Evolutionary conservation across 2,329 filamentous ascomycete genomes (phyloP).

Genomic region (Zalaria sp.): DNA sequence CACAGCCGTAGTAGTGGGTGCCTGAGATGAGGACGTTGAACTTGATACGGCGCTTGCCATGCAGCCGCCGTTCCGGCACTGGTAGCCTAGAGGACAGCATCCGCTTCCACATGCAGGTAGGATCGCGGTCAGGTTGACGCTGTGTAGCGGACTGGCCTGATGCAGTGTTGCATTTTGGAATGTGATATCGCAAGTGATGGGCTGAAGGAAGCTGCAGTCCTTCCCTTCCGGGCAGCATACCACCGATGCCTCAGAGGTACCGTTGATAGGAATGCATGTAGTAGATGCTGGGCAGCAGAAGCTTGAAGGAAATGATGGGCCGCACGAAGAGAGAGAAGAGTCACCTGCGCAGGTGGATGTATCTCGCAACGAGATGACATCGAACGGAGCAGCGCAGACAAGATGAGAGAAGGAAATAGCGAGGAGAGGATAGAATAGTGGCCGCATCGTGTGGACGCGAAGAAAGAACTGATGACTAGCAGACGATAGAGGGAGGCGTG

Average conservation of each 20-base stretch:
- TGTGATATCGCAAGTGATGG: constrained; percentile 50
- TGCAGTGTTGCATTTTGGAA: constrained; percentile 45
- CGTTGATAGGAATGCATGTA: constrained; percentile 43
- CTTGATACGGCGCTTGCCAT: constrained; percentile 33
- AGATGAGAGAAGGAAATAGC: too few species aligned
- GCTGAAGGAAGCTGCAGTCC: constrained; percentile 46
- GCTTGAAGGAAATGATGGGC: constrained; percentile 40
- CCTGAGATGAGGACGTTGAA: neutral
- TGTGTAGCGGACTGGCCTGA: constrained; percentile 50
- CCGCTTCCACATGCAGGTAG: constrained; percentile 42
- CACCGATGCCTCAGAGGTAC: constrained; percentile 52
- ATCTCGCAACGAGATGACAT: constrained; percentile 5
- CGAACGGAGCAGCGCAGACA: constrained; percentile 1
- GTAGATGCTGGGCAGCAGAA: constrained; percentile 51
- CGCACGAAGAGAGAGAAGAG: constrained; percentile 36
- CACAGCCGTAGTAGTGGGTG: too few species aligned
- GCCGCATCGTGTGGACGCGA: too few species aligned
- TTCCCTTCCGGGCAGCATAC: constrained; percentile 52
- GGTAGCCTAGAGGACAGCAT: constrained; percentile 64
- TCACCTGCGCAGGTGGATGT: constrained; percentile 35
- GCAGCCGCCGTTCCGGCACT: constrained; percentile 43
- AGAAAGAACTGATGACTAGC: too few species aligned
- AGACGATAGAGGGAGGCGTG: too few species aligned
- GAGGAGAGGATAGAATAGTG: too few species aligned
- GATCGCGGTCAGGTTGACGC: constrained; percentile 43